These are phyloP conservation scores for Conticribra weissflogii DNA, from an alignment of 108 stramenopile species.

Conservation along the genomic window DNA sequence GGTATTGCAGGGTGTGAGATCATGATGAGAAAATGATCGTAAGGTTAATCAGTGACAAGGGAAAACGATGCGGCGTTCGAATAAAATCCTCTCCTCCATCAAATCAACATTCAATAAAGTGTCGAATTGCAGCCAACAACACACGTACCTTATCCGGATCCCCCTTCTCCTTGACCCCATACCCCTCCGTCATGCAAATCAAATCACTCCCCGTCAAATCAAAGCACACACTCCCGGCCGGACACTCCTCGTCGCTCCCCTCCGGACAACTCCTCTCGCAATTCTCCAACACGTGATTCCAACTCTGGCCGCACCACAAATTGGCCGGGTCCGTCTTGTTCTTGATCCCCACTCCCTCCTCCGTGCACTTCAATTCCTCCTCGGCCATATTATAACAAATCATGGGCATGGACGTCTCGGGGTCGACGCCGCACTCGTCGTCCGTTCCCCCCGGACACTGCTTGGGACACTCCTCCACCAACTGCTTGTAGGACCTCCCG, in stretches of 20 bases:
- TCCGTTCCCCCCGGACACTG: slow-evolving; percentile 39
- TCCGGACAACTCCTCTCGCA: slow-evolving; percentile 40
- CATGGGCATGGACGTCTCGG: too few relatives aligned
- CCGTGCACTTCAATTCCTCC: slow-evolving; percentile 17
- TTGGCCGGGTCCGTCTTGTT: slow-evolving; percentile 26
- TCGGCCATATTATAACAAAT: slow-evolving; percentile 39
- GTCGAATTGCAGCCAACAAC: slow-evolving; percentile 6
- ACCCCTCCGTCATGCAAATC: slow-evolving; percentile 25
- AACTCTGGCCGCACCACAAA: slow-evolving; percentile 41
- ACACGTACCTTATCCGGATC: slow-evolving; percentile 30
- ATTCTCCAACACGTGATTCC: slow-evolving; percentile 43
- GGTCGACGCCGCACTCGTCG: slow-evolving; percentile 38
- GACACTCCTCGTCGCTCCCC: slow-evolving; percentile 45
- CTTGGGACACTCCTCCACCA: slow-evolving; percentile 45
- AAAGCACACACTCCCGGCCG: slow-evolving; percentile 16
- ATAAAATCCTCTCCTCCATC: not conserved
- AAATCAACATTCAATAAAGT: slow-evolving; percentile 9
- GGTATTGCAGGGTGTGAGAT: too few relatives aligned
- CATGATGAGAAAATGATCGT: too few relatives aligned
- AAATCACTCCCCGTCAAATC: slow-evolving; percentile 43
- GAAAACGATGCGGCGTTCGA: not conserved
- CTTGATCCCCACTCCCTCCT: slow-evolving; percentile 37
- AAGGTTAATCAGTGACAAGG: too few relatives aligned
- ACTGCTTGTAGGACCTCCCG: slow-evolving; percentile 42
- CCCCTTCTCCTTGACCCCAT: slow-evolving; percentile 43